These are phyloP conservation scores for Penicillium pulvis DNA, from an alignment of 495 filamentous ascomycete species.

Conservation along the genomic window DNA sequence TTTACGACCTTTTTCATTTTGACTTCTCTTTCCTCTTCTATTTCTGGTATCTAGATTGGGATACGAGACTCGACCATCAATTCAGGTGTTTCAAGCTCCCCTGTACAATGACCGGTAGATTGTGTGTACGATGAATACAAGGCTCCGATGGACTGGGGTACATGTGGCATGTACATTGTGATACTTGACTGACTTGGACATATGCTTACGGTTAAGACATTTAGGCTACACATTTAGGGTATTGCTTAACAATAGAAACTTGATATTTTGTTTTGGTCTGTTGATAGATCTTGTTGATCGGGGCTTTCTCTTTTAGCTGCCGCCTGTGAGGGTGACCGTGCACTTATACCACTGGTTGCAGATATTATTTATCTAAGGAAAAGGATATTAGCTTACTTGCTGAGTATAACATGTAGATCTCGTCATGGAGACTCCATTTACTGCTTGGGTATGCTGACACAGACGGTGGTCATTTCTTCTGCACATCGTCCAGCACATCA, in stretches of 20 bases:
- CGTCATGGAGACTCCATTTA: too few relatives aligned
- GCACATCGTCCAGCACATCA: too few relatives aligned
- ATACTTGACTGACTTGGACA: background rate
- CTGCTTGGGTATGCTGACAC: too few relatives aligned
- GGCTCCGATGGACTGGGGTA: background rate
- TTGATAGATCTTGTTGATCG: background rate
- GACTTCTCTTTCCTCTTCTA: conserved; percentile 8
- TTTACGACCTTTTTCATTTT: conserved; percentile 2
- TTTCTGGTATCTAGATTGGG: conserved; percentile 20
- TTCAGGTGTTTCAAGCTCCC: conserved; percentile 12
- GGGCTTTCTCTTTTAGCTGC: background rate
- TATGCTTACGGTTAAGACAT: background rate
- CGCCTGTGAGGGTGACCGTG: background rate
- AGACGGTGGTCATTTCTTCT: too few relatives aligned
- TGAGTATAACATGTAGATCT: too few relatives aligned
- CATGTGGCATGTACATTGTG: conserved; percentile 4
- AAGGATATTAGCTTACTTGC: too few relatives aligned
- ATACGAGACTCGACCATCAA: conserved; percentile 17
- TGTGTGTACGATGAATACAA: conserved; percentile 1
- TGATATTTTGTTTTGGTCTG: background rate
- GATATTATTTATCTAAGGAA: background rate
- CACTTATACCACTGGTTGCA: background rate
- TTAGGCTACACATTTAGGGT: background rate
- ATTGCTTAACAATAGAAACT: background rate
- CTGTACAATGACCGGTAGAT: conserved; percentile 14